phyloP scores from a whole-genome alignment of 1,139 yeast genomes.

The Sugiyamaella neomexicana region DNA sequence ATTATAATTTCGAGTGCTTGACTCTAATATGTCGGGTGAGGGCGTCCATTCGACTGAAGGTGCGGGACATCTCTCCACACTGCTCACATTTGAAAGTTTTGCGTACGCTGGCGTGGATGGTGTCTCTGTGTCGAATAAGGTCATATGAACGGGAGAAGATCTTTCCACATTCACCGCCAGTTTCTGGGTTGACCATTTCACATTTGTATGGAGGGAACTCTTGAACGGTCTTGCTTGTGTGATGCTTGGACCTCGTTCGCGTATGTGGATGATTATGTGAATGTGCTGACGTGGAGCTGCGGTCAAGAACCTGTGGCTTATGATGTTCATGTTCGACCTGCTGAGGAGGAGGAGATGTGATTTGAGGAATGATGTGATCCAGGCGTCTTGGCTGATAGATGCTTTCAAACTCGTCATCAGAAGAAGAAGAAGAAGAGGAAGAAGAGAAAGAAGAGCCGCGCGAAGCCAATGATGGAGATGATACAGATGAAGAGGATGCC shows the following conservation, averaged over 20 bases:
- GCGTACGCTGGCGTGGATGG: constrained; percentile 88
- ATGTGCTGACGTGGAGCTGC: neutral
- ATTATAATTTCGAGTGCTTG: constrained; percentile 52
- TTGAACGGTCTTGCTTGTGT: neutral
- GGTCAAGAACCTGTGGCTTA: no score
- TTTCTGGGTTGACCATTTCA: constrained; percentile 58
- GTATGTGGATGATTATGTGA: neutral
- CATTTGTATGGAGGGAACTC: constrained; percentile 38
- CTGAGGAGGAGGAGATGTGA: neutral
- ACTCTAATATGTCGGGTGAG: constrained; percentile 89
- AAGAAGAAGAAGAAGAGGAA: constrained; percentile 3
- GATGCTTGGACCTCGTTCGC: neutral
- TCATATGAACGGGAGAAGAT: constrained; percentile 93
- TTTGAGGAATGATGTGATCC: constrained; percentile 11
- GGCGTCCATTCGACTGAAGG: constrained; percentile 93
- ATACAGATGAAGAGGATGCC: constrained; percentile 2
- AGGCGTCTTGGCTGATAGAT: constrained; percentile 14
- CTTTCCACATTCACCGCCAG: constrained; percentile 69
- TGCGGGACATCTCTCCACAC: constrained; percentile 73
- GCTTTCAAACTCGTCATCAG: constrained; percentile 11
- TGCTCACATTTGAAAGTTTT: constrained; percentile 83
- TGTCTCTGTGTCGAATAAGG: constrained; percentile 90
- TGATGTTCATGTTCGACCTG: neutral
- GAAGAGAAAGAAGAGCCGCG: no score
- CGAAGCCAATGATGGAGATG: constrained; percentile 7